These are phyloP conservation scores for Cudoniella acicularis DNA, from an alignment of 495 filamentous ascomycete species.

Conservation along the genomic window DNA sequence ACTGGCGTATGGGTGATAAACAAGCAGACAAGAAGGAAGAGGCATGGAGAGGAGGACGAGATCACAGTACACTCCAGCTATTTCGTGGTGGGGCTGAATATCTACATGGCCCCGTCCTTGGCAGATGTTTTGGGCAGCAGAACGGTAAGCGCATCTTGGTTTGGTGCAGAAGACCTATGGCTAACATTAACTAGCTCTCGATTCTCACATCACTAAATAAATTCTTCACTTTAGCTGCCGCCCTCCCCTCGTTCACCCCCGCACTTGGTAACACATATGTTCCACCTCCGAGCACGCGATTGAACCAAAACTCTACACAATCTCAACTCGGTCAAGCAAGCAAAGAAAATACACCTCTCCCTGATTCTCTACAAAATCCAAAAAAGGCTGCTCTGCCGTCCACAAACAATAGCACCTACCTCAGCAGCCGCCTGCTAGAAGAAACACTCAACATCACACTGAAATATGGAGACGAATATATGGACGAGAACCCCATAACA, in stretches of 20 bases:
- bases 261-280: slow-evolving; percentile 71
- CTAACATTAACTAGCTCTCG: slow-evolving; percentile 19
- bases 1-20: slow-evolving; percentile 87
- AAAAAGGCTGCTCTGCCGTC: slow-evolving; percentile 26
- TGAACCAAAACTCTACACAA: slow-evolving; percentile 32
- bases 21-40: slow-evolving; percentile 74
- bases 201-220: slow-evolving; percentile 69
- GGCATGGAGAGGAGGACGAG: slow-evolving; percentile 57
- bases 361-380: slow-evolving; percentile 35
- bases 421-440: slow-evolving; percentile 54
- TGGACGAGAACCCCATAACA: slow-evolving; percentile 86
- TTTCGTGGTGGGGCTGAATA: slow-evolving; percentile 78
- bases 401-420: slow-evolving; percentile 32
- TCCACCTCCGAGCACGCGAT: slow-evolving; percentile 33
- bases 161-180: slow-evolving; percentile 2
- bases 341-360: slow-evolving; percentile 61
- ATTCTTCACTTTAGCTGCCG: slow-evolving; percentile 52
- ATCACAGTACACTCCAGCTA: slow-evolving; percentile 72
- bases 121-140: slow-evolving; percentile 71
- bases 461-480: slow-evolving; percentile 70
- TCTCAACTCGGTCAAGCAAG: slow-evolving; percentile 25
- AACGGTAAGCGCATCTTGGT: slow-evolving; percentile 52
- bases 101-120: slow-evolving; percentile 86
- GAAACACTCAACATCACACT: slow-evolving; percentile 64
- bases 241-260: slow-evolving; percentile 68